Evolutionary conservation across 371 early-diverging fungal species (phyloP), one percentile per base, ranked within the genome.

Genomic region (Mucor plumbeus): DNA sequence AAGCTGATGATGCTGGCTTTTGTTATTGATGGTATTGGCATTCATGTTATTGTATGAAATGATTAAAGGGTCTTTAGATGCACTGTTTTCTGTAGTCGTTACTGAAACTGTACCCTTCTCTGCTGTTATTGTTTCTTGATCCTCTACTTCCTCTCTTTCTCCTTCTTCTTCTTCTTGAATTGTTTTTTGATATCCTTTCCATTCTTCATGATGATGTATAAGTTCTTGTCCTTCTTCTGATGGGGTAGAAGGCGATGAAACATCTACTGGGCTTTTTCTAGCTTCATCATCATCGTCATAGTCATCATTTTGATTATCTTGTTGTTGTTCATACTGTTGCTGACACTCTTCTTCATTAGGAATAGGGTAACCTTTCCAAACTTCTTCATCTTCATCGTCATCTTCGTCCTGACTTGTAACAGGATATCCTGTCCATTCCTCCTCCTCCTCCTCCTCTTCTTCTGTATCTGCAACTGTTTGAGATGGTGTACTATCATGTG

Each of bases 321-420:
- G 48, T 48, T 44, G 47, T 60, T 43, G 60, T 5, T 26, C 26
- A 26, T 26, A 3, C 1, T 26, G 3, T n/a, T 47, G n/a, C 47
- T 61, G 9, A 38, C 5, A 1, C 38, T 47, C 44, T 43, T 61
- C 61, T 15, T 61, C 61, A 17, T 62, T 38, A 31, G 50, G 50
- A 21, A 50, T 50, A 21, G 48, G 79, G 40, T 79, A 79, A 9
- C 79, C 79, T 41, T 47, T 73, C 79, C 79, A 79, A 7, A 75
- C 61, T 21, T 40, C 40, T 7, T 44, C 40, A 11, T 44, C 59
- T n/a, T 77, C 74, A 0, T 68, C 72, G 9, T 72, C 77, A 8
- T 72, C 68, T 7, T 69, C 66, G 26, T 70, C 65, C 26, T 44
- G 33, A 38, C 67, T 66, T 4, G 63, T 68, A 9, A 63, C 4